These are phyloP conservation scores for Puccinia hordei DNA, from an alignment of 1,284 basidiomycete genomes.

Conservation along the genomic window DNA sequence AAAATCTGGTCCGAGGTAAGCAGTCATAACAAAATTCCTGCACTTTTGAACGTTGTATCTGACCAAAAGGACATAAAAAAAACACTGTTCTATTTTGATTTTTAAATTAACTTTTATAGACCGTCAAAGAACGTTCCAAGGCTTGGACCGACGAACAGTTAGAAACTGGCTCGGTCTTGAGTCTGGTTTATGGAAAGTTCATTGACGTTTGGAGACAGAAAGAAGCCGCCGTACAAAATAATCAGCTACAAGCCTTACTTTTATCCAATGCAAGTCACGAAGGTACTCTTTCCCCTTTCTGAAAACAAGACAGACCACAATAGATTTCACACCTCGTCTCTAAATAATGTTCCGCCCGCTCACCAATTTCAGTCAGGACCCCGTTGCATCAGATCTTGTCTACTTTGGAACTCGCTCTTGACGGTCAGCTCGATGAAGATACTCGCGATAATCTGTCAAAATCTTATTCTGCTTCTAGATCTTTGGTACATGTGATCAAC, in stretches of 20 bases:
- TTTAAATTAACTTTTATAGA: conserved; percentile 65
- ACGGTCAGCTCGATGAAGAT: conserved; percentile 74
- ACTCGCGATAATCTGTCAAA: conserved; percentile 76
- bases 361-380: conserved; percentile 65
- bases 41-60: not conserved
- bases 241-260: conserved; percentile 75
- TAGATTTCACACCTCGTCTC: too few species aligned
- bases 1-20: conserved; percentile 61
- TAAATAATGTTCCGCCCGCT: too few species aligned
- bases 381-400: conserved; percentile 70
- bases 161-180: conserved; percentile 81
- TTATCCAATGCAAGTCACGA: conserved; percentile 87
- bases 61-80: not conserved
- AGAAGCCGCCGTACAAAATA: conserved; percentile 74
- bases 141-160: conserved; percentile 84
- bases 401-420: conserved; percentile 74
- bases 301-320: not conserved
- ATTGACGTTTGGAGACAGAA: conserved; percentile 87
- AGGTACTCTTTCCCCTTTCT: conserved; percentile 62
- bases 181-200: conserved; percentile 80
- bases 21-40: not conserved
- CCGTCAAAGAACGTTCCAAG: conserved; percentile 71
- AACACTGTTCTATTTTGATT: not conserved
- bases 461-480: conserved; percentile 72
- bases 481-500: conserved; percentile 75